A percentile compares a stretch with the other conserved stretches of the same genome.
These are phyloP conservation scores for Globisporangium okanoganense DNA, from an alignment of 352 stramenopile species.

Conservation along the genomic window DNA sequence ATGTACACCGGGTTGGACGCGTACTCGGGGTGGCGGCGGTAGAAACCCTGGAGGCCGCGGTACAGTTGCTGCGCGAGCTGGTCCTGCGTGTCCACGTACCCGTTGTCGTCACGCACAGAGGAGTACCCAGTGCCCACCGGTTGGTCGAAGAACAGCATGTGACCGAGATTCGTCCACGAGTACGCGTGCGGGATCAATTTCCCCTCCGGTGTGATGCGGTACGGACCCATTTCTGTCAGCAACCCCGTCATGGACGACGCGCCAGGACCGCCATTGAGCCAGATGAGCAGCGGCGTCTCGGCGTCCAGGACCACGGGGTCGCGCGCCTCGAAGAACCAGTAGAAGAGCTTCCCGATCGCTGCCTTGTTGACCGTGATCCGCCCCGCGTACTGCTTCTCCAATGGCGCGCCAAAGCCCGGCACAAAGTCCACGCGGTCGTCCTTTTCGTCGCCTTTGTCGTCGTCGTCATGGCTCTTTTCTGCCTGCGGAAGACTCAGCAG, in stretches of 20 bases:
- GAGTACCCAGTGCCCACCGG: slow-evolving; percentile 80
- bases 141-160: slow-evolving; percentile 87
- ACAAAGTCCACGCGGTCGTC: slow-evolving; percentile 56
- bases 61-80: slow-evolving; percentile 88
- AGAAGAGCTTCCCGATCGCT: slow-evolving; percentile 66
- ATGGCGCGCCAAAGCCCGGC: slow-evolving; percentile 57
- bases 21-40: slow-evolving; percentile 84
- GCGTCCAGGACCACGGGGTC: slow-evolving; percentile 33
- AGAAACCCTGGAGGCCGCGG: slow-evolving; percentile 89
- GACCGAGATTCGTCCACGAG: slow-evolving; percentile 70
- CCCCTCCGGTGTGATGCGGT: slow-evolving; percentile 60
- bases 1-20: slow-evolving; percentile 53
- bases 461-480: slow-evolving; percentile 3
- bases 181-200: slow-evolving; percentile 65
- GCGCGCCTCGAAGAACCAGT: slow-evolving; percentile 86
- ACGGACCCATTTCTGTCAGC: slow-evolving; percentile 76
- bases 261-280: slow-evolving; percentile 77
- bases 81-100: slow-evolving; percentile 67
- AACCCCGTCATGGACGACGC: slow-evolving; percentile 79
- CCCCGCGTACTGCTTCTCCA: slow-evolving; percentile 77
- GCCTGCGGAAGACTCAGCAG: slow-evolving; percentile 6
- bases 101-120: slow-evolving; percentile 60
- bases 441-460: not conserved
- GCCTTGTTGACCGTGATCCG: slow-evolving; percentile 56
- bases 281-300: slow-evolving; percentile 65